Base-by-base conservation (phyloP, 2,329 filamentous ascomycete genomes). In the Alternaria consortialis region DNA sequence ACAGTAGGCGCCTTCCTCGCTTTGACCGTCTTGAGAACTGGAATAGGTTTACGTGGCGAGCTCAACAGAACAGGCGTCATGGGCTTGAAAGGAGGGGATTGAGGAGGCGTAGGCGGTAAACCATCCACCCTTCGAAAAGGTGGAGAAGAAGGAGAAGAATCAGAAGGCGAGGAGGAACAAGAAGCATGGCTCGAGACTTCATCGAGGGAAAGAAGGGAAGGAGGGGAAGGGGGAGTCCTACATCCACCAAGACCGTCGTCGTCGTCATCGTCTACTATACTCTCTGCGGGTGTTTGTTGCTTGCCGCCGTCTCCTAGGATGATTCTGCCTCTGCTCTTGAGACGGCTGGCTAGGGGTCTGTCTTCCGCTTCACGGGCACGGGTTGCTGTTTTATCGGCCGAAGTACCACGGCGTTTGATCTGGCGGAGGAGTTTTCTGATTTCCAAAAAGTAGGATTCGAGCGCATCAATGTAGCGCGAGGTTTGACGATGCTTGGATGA, bases 401-500 rank as follows among this genome's bases (percentile, higher is more conserved):
- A 83, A 4, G 80, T 82, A 7, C 83, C 83, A 58, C 86, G 83
- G 36, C 84, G 82, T 68, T 86, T 85, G 5, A 89, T 90, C 69
- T 93, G 88, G 36, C 91, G 85, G 56, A 98, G 81, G 59, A 98
- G 85, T 68, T 94, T 92, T 27, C 94, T 87, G 62, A 98, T 92
- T 78, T 99, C 95, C 12, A 97, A 83, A 51, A 98, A 86, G 77
- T 98, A 99, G 63, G 87, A 90, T 78, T 98, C 95, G 2, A 98
- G 82, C 0, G 93, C 92, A 72, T 97, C 93, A 62, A 98, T 88
- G 74, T 95, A 96, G 6, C 95, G 90, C 69, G 89, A 89, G 0
- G 95, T 99, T 81, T 99, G 95, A 40, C 95, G 84, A 78, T 99
- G 95, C 80, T 97, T 97, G 73, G 91, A 95, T 13, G 90, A 91